Percentiles rank a stretch among this genome's conserved stretches.
Conservation (phyloP, 495 filamentous ascomycete species). For the Aspergillus avenaceus region DNA sequence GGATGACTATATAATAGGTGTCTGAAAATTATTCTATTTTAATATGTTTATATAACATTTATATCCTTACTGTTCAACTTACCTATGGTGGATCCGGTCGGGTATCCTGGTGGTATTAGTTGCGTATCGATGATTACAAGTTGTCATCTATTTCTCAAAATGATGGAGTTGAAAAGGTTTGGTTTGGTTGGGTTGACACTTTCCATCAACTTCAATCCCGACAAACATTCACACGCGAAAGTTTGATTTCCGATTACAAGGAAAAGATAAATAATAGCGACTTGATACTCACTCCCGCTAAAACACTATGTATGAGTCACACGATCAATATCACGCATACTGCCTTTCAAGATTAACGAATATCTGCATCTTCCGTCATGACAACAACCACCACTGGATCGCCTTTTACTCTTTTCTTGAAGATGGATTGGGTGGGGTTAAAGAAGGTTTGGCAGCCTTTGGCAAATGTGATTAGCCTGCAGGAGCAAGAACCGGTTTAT, state of each 20-base stretch:
- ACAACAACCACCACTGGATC: background rate
- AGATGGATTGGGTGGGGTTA: slow-evolving; percentile 1
- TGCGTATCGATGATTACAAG: too few species aligned
- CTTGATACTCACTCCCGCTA: background rate
- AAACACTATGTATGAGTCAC: slow-evolving; percentile 10
- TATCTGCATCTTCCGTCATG: background rate
- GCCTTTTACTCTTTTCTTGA: background rate
- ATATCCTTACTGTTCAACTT: too few species aligned
- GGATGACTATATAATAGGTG: too few species aligned
- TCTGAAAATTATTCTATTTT: too few species aligned
- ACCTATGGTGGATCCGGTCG: too few species aligned
- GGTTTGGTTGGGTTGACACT: too few species aligned
- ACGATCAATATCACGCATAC: slow-evolving; percentile 15
- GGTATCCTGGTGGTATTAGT: too few species aligned
- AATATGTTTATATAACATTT: too few species aligned
- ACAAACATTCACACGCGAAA: background rate
- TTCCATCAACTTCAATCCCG: background rate
- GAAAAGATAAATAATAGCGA: background rate
- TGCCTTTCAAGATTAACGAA: background rate
- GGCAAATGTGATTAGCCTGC: slow-evolving; percentile 13
- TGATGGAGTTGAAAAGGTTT: too few species aligned
- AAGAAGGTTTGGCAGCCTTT: slow-evolving; percentile 5
- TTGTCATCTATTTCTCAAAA: too few species aligned
- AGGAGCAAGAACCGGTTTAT: slow-evolving; percentile 9
- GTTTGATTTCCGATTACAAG: background rate